Base-by-base conservation (phyloP, 2,329 filamentous ascomycete species). In the Alternaria hordeiaustralica region DNA sequence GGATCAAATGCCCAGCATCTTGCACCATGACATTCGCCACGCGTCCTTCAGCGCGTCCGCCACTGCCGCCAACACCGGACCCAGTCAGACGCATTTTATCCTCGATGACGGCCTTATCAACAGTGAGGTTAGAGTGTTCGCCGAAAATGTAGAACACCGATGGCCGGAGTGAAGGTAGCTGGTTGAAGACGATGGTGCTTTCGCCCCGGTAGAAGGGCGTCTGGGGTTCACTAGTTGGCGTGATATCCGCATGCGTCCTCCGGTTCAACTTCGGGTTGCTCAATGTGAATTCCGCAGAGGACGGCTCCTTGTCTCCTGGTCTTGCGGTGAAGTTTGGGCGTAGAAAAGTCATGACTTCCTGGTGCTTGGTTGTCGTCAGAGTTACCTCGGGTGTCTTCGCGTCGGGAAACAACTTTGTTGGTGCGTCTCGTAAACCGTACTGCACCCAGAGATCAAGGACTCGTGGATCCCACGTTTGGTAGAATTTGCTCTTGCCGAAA, bases 321-420 rank as follows among this genome's bases (percentile, higher is more conserved):
- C 64, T 68, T 59, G 84, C 77, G 8, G 87, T 63, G 28, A 86
- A 88, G 62, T 87, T 87, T 0, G 89, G 87, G 0, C 91, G 87
- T 67, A 92, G 81, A 77, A 91, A 96, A 1, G 90, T 93, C 74
- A 93, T 90, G 60, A 96, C 91, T 82, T 97, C 93, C 76, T 97
- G 93, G 78, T 97, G 92, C 72, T 94, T 93, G 0, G 93, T 90
- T 1, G 95, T 98, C 2, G 88, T 87, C 3, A 96, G 84, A 0
- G 93, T 95, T 1, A 94, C 90, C 33, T 85, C 81, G 15, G 81
- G 79, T 25, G 65, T 73, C 61, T 72, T 77, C 4, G 74, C 71
- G 20, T 75, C 69, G 9, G 88, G 87, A 75, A 88, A 87, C 15
- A 90, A 73, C 8, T 75, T 72, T 0, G 92, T 93, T 3, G 92